phyloP scores from a whole-genome alignment of 768 basidiomycete species.

The Auriscalpium orientale region DNA sequence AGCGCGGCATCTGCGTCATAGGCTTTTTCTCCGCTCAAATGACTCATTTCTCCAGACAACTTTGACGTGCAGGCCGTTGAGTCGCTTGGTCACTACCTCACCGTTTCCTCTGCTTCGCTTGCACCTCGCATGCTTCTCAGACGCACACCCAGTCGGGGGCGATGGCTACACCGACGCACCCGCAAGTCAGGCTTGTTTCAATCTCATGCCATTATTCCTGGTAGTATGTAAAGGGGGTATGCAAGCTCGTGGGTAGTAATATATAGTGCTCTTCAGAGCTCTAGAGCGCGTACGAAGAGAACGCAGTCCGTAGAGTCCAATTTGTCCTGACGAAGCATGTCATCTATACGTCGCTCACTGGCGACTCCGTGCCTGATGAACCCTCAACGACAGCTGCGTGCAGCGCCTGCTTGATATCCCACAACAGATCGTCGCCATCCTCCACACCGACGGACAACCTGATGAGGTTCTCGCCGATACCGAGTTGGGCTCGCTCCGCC shows the following conservation, averaged over 20 bases:
- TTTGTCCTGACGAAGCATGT: too few relatives aligned
- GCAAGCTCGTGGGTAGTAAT: too few relatives aligned
- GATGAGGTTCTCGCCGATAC: slow-evolving; percentile 72
- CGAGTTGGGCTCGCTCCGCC: slow-evolving; percentile 56
- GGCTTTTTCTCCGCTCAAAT: too few relatives aligned
- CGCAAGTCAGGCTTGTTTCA: slow-evolving; percentile 49
- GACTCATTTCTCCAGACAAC: too few relatives aligned
- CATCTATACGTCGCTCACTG: neutral
- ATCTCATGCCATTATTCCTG: too few relatives aligned
- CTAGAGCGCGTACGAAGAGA: too few relatives aligned
- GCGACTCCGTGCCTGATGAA: neutral
- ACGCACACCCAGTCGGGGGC: neutral
- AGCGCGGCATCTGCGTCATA: too few relatives aligned
- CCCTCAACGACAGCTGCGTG: slow-evolving; percentile 27
- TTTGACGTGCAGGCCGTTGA: too few relatives aligned
- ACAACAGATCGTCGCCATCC: slow-evolving; percentile 74
- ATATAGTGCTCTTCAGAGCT: too few relatives aligned
- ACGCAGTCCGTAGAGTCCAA: too few relatives aligned
- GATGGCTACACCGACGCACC: neutral
- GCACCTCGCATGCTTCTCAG: neutral
- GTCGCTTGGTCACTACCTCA: too few relatives aligned
- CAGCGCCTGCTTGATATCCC: slow-evolving; percentile 63
- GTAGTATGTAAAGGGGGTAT: too few relatives aligned
- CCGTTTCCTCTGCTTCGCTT: slow-evolving; percentile 35
- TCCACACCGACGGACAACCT: slow-evolving; percentile 85